Evolutionary conservation across 441 rosid genomes (phyloP), one percentile per base, ranked within the genome.

Genomic region (Adansonia madagascariensis): DNA sequence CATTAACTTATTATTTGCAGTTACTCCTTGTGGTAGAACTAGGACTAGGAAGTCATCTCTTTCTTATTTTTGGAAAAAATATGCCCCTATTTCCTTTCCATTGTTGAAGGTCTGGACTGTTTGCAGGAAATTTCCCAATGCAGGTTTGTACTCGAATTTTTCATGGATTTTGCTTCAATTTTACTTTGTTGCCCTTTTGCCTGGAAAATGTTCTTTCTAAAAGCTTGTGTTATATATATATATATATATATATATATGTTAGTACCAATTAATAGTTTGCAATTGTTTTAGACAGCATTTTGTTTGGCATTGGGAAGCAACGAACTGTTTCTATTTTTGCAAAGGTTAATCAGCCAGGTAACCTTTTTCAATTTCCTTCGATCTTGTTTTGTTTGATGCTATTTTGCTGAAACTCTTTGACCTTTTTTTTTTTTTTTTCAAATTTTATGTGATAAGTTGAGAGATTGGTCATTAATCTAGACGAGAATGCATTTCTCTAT

Each of bases 371-470:
- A 27, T 61, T 61, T 27, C 66, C 31, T 27, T 27, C 31, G 2
- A 27, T 27, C 31, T 27, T 27, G 31, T 27, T 27, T 27, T 27
- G 31, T 27, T 27, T 59, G 24, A 10, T 59, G 14, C 12, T 9
- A 11, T 59, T 61, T 24, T 12, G 43, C 44, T 1, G 66, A 27
- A 61, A 2, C 43, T 61, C 66, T 12, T 7, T 39, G 1, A 43
- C 31, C 31, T 27, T 27, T 27, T 27, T 27, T 27, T 27, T 7
- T 18, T 14, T 66, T 17, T 18, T 8, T 11, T 55, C 43, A 52
- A 55, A 50, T 70, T 70, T 70, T 70, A 70, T 70, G 74, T 52
- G 59, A 50, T 70, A 27, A 24, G 43, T 49, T 70, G 60, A 50
- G 74, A 50, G 22, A 10, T 15, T 50, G 14, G 8, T 70, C 5